phyloP scores from a whole-genome alignment of 805 yeast genomes.

The Kuraishia cidri region DNA sequence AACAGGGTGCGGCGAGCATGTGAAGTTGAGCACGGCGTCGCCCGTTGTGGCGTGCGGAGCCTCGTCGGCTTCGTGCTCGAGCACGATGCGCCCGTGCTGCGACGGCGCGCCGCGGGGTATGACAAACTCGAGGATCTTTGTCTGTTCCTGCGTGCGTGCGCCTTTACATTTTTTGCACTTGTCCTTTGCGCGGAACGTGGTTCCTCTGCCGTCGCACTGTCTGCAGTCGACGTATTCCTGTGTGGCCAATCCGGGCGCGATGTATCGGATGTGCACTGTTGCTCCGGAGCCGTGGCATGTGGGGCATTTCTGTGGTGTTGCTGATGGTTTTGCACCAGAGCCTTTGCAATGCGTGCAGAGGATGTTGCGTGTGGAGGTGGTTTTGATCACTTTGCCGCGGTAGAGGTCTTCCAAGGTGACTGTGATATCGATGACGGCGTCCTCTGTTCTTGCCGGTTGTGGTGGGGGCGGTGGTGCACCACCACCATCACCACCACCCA shows the following conservation, averaged over 20 bases:
- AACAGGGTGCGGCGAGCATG: slow-evolving; percentile 32
- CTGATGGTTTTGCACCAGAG: slow-evolving; percentile 58
- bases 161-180: slow-evolving; percentile 76
- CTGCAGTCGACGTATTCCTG: slow-evolving; percentile 53
- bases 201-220: slow-evolving; percentile 67
- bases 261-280: slow-evolving; percentile 47
- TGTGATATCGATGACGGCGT: slow-evolving; percentile 57
- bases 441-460: slow-evolving; percentile 34
- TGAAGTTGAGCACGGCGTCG: slow-evolving; percentile 59
- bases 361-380: slow-evolving; percentile 61
- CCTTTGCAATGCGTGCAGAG: slow-evolving; percentile 73
- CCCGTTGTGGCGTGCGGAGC: slow-evolving; percentile 68
- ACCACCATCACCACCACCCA: slow-evolving; percentile 18
- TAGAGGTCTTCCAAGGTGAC: slow-evolving; percentile 68
- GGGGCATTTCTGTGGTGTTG: slow-evolving; percentile 47
- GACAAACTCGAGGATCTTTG: slow-evolving; percentile 67
- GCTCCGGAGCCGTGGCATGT: slow-evolving; percentile 69
- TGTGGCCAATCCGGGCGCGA: slow-evolving; percentile 71
- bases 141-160: slow-evolving; percentile 46
- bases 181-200: slow-evolving; percentile 51
- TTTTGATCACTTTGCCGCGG: slow-evolving; percentile 73
- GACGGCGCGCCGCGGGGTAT: slow-evolving; percentile 63
- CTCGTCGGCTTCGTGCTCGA: slow-evolving; percentile 72
- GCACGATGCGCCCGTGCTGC: slow-evolving; percentile 50
- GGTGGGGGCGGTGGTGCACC: slow-evolving; percentile 11